A percentile compares a stretch with the other conserved stretches of the same genome.
Evolutionary conservation across 768 basidiomycete species (phyloP).

Genomic region (Hortiboletus campestris): DNA sequence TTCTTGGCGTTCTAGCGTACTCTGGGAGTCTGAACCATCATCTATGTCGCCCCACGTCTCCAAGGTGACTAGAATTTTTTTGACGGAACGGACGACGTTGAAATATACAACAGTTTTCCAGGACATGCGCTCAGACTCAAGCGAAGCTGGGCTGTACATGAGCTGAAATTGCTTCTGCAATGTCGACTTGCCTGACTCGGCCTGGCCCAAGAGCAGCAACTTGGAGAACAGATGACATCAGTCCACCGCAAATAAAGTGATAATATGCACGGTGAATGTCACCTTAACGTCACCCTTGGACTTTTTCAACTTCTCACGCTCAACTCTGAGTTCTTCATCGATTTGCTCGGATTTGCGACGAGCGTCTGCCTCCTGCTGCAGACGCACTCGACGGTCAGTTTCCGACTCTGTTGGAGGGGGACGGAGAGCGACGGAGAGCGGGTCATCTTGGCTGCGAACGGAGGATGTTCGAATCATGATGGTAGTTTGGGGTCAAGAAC

Average conservation of each 20-base stretch:
- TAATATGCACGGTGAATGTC: not conserved
- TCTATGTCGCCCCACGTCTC: conserved; percentile 61
- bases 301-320: conserved; percentile 62
- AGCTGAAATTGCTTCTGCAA: conserved; percentile 80
- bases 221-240: conserved; percentile 32
- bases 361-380: conserved; percentile 69
- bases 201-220: conserved; percentile 75
- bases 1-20: conserved; percentile 33
- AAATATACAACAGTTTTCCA: conserved; percentile 77
- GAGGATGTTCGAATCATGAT: conserved; percentile 67
- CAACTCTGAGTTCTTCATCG: conserved; percentile 73
- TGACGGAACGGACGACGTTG: conserved; percentile 70
- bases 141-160: conserved; percentile 71
- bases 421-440: conserved; percentile 62
- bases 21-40: conserved; percentile 46
- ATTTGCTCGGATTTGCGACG: conserved; percentile 77
- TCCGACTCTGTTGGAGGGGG: conserved; percentile 69
- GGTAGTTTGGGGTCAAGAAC: conserved; percentile 34
- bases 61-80: conserved; percentile 62
- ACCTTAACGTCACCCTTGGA: conserved; percentile 78
- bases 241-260: not conserved
- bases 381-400: conserved; percentile 56
- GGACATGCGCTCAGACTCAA: conserved; percentile 66
- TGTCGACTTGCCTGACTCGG: conserved; percentile 76
- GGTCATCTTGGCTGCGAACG: conserved; percentile 73